Conservation (phyloP, 2,329 filamentous ascomycete species). For the Proliferodiscus dingleyae region DNA sequence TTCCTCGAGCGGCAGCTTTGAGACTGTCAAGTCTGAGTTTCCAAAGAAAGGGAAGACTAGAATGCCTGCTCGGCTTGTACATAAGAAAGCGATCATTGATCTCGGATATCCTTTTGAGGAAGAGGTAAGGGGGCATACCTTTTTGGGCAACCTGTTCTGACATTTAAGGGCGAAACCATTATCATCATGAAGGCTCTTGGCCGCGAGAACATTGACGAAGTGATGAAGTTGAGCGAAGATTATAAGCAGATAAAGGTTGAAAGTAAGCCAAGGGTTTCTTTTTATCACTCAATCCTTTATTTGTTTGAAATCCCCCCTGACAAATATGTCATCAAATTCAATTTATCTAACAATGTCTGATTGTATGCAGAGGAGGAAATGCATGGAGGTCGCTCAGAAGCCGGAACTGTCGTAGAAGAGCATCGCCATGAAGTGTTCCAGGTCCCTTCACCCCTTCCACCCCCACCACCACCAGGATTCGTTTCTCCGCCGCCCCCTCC, state of each 20-base stretch:
- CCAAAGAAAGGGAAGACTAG: constrained; percentile 85
- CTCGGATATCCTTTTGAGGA: constrained; percentile 82
- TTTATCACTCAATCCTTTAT: not conserved
- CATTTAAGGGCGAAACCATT: constrained; percentile 65
- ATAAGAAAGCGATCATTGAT: constrained; percentile 74
- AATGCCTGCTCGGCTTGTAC: constrained; percentile 76
- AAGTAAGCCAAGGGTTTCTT: constrained; percentile 36
- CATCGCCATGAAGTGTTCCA: constrained; percentile 40
- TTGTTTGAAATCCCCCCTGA: constrained; percentile 11
- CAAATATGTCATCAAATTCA: constrained; percentile 8
- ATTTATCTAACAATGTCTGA: constrained; percentile 23
- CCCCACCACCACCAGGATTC: constrained; percentile 21
- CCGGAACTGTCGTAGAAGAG: constrained; percentile 46
- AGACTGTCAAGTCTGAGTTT: constrained; percentile 56
- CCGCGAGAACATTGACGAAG: constrained; percentile 85
- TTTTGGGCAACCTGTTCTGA: constrained; percentile 29
- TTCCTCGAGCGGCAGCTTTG: constrained; percentile 42
- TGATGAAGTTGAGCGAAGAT: constrained; percentile 76
- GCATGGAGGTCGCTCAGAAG: constrained; percentile 41
- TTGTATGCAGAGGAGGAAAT: constrained; percentile 26
- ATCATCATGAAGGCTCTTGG: constrained; percentile 80
- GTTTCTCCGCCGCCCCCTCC: constrained; percentile 16
- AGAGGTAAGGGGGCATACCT: constrained; percentile 54
- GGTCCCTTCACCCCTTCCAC: constrained; percentile 20
- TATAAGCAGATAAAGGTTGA: constrained; percentile 62